Base-by-base conservation (phyloP, 1,284 basidiomycete genomes). In the Ceraceosorus guamensis region DNA sequence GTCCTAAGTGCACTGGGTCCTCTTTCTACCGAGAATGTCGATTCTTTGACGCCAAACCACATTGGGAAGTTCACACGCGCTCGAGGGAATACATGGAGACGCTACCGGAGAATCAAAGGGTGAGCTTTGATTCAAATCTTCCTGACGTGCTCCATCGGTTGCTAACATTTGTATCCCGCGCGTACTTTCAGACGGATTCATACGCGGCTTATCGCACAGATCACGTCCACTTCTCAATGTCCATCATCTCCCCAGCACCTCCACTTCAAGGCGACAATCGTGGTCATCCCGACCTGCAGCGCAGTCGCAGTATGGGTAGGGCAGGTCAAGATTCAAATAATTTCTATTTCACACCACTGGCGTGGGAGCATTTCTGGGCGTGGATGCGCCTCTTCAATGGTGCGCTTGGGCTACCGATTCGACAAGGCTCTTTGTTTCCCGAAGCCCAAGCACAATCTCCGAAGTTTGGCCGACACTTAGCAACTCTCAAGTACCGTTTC, bases 201-300 rank as follows among this genome's bases (percentile, higher is more conserved):
- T 96, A 85, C 76, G 83, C 83, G 57, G 87, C 84, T 2, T 97
- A 96, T 79, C 85, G 93, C 35, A 95, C 91, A 6, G 87, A 97
- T 77, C 95, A 90, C 75, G 85, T 96, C 57, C 93, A 98, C 78
- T 83, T 95, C 54, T 91, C 91, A 0, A 81, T 93, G 48, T 96
- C 91, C 0, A 80, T 96, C 59, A 83, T 83, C 39, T 89, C 89
- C 5, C 67, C 67, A 6, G 62, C 63, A 57, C 56, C 55, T 8
- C 55, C 65, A 68, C 57, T 74, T 63, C 56, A 5, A 7, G 50
- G 16, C 30, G 11, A 55, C 55, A 13, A 11, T 11, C 24, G 44
- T 5, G 46, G 16, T 11, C 16, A 30, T 6, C 24, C 16, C 30
- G 50, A 50, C n/a, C 10, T 11, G n/a, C 30, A 46, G 37, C 24